Base-by-base conservation (phyloP, 2,329 filamentous ascomycete genomes). In the Aspergillus sp. region DNA sequence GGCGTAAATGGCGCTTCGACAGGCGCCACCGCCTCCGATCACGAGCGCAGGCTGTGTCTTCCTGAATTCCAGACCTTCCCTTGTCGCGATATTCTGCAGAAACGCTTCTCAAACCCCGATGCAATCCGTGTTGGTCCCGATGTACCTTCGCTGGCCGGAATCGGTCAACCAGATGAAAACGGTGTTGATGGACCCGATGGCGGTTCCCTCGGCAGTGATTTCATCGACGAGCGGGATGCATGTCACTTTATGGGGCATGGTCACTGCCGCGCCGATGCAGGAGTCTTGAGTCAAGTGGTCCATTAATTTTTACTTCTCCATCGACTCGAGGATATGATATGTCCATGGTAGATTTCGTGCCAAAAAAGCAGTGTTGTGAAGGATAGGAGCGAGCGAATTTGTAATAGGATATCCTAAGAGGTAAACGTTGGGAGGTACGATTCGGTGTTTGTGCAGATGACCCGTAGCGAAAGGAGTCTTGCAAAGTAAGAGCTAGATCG, bases 201-300 rank as follows among this genome's bases (percentile, higher is more conserved):
- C 38, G 15, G 43, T 49, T 2, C 47, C 51, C 67, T 88, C 84
- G 5, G 79, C 75, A 2, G 85, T 88, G 39, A 89, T 70, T 44
- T 82, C 78, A 59, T 90, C 85, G 6, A 90, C 76, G 54, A 85
- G 74, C 0, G 78, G 74, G 33, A 89, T 77, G 59, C 90, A 86
- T 56, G 82, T 75, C 15, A 90, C 79, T 66, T 90, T 90, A 71
- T 88, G 82, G 0, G 86, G 86, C 86, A 90, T 90, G 13, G 86
- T 90, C 25, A 90, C 81, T 2, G 83, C 79, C 20, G 82, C 78
- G 41, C 83, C 83, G 79, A 64, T 58, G 23, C 32, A 46, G 5
- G 42, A n/a, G 2, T 30, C 4, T 2, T 39, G 10, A 2, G 25
- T 12, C 9, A 30, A 12, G 1, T 30, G 25, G 25, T 12, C 4